Base-by-base conservation (phyloP, 2,329 filamentous ascomycete genomes). In the Blumeriella jaapii region DNA sequence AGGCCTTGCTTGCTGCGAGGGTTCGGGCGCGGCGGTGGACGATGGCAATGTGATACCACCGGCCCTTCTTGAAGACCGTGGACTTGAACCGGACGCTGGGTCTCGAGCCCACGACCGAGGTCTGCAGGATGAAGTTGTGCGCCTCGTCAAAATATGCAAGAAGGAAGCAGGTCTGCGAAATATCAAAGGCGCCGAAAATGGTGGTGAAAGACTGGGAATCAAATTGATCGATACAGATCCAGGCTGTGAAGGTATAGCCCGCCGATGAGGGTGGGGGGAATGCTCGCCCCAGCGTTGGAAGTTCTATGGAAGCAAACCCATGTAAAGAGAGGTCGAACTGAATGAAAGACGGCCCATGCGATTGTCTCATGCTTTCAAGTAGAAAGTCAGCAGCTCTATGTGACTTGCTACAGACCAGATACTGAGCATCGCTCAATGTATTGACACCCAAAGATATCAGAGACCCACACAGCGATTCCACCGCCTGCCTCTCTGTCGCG, bases 81-180 rank as follows among this genome's bases (percentile, higher is more conserved):
- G 81, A 81, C 56, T 91, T 93, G 67, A 98, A 98, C 37, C 91
- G 76, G 29, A 98, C 83, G 58, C 89, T 96, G 2, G 91, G 89
- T 39, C 82, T 75, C 34, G 76, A 69, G 6, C 86, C 86, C 34
- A 77, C 83, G 41, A 96, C 82, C 12, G 91, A 95, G 6, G 93
- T 96, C 60, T 98, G 91, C 5, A 98, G 65, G 47, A 98, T 98
- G 47, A 98, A 82, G 59, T 94, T 91, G 41, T 74, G 82, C 2
- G 85, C 93, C 56, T 95, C 87, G 56, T 98, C 93, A 24, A 98
- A 68, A 54, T 98, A 98, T 41, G 86, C 78, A 48, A 98, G 74
- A 22, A 98, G 63, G 53, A 98, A 98, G 58, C 91, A 98, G 4
- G 83, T 85, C 57, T 96, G 89, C 4, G 76, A 85, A 3, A 79